Conservation (phyloP, 2,329 filamentous ascomycete genomes). For the Pseudonectria buxi region DNA sequence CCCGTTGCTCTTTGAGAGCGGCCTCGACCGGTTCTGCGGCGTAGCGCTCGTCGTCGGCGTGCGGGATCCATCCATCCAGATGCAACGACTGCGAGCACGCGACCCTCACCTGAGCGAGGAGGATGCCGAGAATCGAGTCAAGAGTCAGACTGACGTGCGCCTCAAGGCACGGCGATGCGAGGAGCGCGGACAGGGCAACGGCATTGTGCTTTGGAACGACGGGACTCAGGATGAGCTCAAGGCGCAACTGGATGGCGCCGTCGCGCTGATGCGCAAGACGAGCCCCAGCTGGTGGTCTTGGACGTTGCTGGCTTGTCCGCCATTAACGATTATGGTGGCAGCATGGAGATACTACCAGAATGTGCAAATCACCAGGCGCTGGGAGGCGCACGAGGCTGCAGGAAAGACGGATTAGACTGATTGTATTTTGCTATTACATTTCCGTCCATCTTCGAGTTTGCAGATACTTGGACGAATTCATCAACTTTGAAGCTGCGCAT, state of each 20-base stretch:
- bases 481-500: too few species aligned
- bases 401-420: not conserved
- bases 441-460: not conserved
- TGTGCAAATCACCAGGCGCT: constrained; percentile 60
- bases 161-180: constrained; percentile 74
- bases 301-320: constrained; percentile 62
- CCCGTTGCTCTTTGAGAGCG: constrained; percentile 83
- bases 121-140: constrained; percentile 80
- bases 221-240: constrained; percentile 63
- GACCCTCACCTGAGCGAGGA: constrained; percentile 74
- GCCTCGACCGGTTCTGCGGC: constrained; percentile 79
- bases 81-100: constrained; percentile 65
- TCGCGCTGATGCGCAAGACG: constrained; percentile 52
- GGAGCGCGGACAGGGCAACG: constrained; percentile 55
- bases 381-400: constrained; percentile 51
- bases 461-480: constrained; percentile 14
- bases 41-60: constrained; percentile 84
- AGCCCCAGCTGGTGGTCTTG: constrained; percentile 85
- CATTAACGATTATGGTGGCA: constrained; percentile 62
- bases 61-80: constrained; percentile 71
- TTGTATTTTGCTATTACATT: not conserved
- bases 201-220: constrained; percentile 90
- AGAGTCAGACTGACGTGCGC: constrained; percentile 78
- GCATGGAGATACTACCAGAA: constrained; percentile 70
- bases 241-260: constrained; percentile 57